phyloP scores from a whole-genome alignment of 73 alveolate species.

The Paramecium bursaria region DNA sequence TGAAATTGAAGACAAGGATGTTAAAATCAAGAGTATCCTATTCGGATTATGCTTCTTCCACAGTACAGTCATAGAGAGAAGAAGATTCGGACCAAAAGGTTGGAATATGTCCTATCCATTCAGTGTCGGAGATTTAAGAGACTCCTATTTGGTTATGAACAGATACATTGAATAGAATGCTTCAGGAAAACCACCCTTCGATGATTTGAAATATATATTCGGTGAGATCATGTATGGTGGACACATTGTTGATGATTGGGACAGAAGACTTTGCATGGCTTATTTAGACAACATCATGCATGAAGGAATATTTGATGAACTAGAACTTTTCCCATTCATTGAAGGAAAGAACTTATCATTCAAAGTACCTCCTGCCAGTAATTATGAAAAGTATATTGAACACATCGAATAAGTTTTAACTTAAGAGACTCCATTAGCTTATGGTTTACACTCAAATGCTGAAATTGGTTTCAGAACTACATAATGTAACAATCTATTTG shows the following conservation, averaged over 20 bases:
- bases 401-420: conserved; percentile 96
- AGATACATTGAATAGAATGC: conserved; percentile 95
- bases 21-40: conserved; percentile 97
- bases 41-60: conserved; percentile 99
- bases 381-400: conserved; percentile 94
- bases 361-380: conserved; percentile 93
- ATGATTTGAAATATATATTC: conserved; percentile 97
- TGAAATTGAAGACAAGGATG: conserved; percentile 99
- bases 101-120: conserved; percentile 99
- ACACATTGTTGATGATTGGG: conserved; percentile 99
- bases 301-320: conserved; percentile 98
- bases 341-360: conserved; percentile 96
- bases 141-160: conserved; percentile 97
- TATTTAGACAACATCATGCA: conserved; percentile 97
- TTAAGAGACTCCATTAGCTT: conserved; percentile 98
- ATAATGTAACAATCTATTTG: conserved; percentile 91
- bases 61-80: conserved; percentile 99
- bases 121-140: conserved; percentile 99
- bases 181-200: conserved; percentile 98
- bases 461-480: conserved; percentile 99
- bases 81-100: conserved; percentile 99
- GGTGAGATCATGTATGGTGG: conserved; percentile 99
- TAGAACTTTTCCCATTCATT: conserved; percentile 99
- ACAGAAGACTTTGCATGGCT: conserved; percentile 97
- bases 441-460: conserved; percentile 99